Evolutionary conservation across 1,284 basidiomycete genomes (phyloP), one percentile per base, ranked within the genome.

Genomic region (Microbotryum saponariae): DNA sequence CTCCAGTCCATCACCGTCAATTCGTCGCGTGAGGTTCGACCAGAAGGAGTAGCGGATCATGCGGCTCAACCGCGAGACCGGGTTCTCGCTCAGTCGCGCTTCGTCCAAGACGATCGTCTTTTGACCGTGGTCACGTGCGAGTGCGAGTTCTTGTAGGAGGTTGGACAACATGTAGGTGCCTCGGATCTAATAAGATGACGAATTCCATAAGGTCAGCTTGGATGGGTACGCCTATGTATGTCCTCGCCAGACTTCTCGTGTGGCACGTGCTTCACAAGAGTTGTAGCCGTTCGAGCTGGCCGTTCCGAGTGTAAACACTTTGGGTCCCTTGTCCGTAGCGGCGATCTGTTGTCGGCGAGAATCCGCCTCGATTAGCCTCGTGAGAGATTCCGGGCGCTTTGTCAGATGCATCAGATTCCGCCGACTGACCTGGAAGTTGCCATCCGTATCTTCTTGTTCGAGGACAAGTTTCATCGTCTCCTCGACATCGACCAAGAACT

Each of bases 1-100:
- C 76, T 97, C 93, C 42, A 98, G 82, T 6, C 94, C 96, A 66
- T 97, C 91, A 0, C 90, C 92, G 73, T 98, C 96, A 73, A 98
- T 98, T 46, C 91, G 85, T 57, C 94, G 86, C 1, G 96, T 98
- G 55, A 98, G 81, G 10, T 92, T 90, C 75, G 94, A 89, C 94
- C 94, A 98, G 80, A 98, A 98, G 14, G 90, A 93, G 77, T 93
- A 86, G 74, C 87, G 89, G 78, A 98, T 98, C 94, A 98, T 97
- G 63, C 96, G 85, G 25, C 90, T 94, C 47, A 98, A 82, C 50
- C 94, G 87, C 74, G 96, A 91, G 50, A 98, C 92, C 0, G 94
- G 96, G 75, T 97, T 97, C 78, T 98, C 94, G 0, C 90, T 91
- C 58, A 98, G 80, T 63, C 93, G 87, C 21, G 91, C 85, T 76